Evolutionary conservation across 176 grass and related monocot species (phyloP), one percentile per base, ranked within the genome.

Genomic region (Aegilops speltoides): DNA sequence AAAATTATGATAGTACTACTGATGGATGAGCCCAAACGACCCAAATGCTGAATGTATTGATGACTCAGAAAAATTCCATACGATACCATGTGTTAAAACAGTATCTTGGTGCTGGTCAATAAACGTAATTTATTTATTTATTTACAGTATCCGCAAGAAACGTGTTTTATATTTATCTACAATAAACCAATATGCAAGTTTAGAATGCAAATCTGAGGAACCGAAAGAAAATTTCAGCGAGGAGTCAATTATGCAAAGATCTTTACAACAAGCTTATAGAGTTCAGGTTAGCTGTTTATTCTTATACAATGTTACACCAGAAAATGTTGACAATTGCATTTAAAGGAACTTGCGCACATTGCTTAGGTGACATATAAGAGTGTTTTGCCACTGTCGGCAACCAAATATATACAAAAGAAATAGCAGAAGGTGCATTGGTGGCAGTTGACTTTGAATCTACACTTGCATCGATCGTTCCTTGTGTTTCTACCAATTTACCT

Each of bases 191-290:
- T 91, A 92, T 86, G 19, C 82, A 81, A 91, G 65, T 68, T 64
- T 95, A 66, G 86, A 96, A 64, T 31, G 68, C 23, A 93, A 98
- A 73, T 90, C 80, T 61, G 89, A 91, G 75, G 91, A 92, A 3
- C 84, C 94, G 32, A 94, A 98, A 89, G 40, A 90, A 29, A 98
- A 84, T 45, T 94, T 95, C 41, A 74, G 69, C 6, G 87, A 94
- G 63, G 93, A 94, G 77, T 40, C 86, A 38, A 98, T 94, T 79
- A 87, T 72, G 91, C 23, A 98, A 91, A 86, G 88, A 94, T 83
- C 87, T 98, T 36, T 94, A 98, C 81, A 98, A 94, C 79, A 94
- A 90, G 82, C 77, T 98, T 84, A 89, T 98, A 82, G 96, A 98
- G 65, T 3, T 92, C 38, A 79, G 96, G 96, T 98, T 67, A 17